Base-by-base conservation (phyloP, 345 rosid genomes). In the Aegle marmelos region DNA sequence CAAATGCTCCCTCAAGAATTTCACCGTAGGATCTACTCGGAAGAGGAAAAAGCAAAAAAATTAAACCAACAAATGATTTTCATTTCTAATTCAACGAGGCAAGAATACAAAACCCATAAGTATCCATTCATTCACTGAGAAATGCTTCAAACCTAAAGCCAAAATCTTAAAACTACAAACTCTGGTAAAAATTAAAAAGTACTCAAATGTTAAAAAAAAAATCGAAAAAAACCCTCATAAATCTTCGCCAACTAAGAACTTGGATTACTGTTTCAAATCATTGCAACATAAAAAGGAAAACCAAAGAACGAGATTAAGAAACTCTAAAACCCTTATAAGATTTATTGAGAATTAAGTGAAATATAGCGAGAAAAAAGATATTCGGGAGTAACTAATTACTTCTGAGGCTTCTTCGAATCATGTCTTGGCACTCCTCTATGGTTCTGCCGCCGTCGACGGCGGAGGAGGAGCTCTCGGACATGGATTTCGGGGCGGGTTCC, bases 1-100 rank as follows among this genome's bases (percentile, higher is more conserved):
- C 89, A 96, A 53, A 69, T 91, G 89, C 88, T 92, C 97, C 90
- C 77, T 91, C 87, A 96, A 80, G 85, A 92, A 90, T 81, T 89
- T 91, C 84, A 91, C 98, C 82, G 78, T 89, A 64, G 99, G 98
- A 85, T 86, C 97, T 96, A 31, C 68, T 57, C 58, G 57, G 21
- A 17, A 5, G 57, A 53, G 17, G 57, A 53, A 67, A 14, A 5
- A 56, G 60, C 17, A 27, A 62, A 2, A 3, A 66, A 63, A 31
- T 27, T 10, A 57, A 56, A 65, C 50, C 45, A 77, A 76, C 34
- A 54, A 80, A 27, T 80, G 33, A 58, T 31, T 9, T 68, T 9
- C 41, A 54, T 54, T 31, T 25, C 21, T 10, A 48, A 10, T 50
- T 14, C 27, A 78, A 72, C 53, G 13, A 22, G 53, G 31, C 3